Percentiles rank a stretch among this genome's conserved stretches.
Evolutionary conservation across 192 early-diverging fungal genomes (phyloP).

Genomic region (Backusella tarrabulga): DNA sequence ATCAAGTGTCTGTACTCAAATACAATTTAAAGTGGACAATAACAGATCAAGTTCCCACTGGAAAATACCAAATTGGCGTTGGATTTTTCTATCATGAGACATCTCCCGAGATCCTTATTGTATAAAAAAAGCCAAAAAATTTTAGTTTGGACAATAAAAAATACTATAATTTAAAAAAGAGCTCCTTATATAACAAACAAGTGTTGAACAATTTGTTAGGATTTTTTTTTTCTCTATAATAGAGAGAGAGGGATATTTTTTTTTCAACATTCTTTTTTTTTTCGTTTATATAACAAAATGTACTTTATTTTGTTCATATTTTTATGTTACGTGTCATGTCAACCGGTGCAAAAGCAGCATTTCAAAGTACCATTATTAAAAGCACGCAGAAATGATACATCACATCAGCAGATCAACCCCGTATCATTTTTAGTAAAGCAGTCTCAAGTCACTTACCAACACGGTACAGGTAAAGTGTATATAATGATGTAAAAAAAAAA

Average conservation of each 20-base stretch:
- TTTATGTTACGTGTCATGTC: not conserved
- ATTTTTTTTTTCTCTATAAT: not conserved
- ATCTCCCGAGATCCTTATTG: slow-evolving; percentile 9
- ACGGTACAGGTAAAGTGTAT: slow-evolving; percentile 13
- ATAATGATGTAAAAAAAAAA: not conserved
- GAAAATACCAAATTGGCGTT: slow-evolving; percentile 17
- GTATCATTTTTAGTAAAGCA: slow-evolving; percentile 18
- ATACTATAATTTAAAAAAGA: not conserved
- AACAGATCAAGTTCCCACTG: slow-evolving; percentile 11
- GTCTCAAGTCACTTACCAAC: slow-evolving; percentile 14
- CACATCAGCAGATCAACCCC: not conserved
- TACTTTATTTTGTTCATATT: not conserved
- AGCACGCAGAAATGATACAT: not conserved
- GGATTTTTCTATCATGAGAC: slow-evolving; percentile 18
- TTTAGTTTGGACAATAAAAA: not conserved
- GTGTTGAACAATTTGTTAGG: not conserved
- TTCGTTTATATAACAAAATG: not conserved
- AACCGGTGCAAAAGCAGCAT: slow-evolving; percentile 4
- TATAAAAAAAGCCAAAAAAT: not conserved
- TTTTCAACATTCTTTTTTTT: not conserved
- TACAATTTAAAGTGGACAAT: slow-evolving; percentile 15
- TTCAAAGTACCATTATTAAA: slow-evolving; percentile 10
- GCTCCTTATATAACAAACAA: not conserved
- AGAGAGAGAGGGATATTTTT: not conserved
- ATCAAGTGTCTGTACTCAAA: slow-evolving; percentile 12